A percentile compares a stretch with the other conserved stretches of the same genome.
Conservation (phyloP, 2,329 filamentous ascomycete genomes). For the Colletotrichum echinochloae region DNA sequence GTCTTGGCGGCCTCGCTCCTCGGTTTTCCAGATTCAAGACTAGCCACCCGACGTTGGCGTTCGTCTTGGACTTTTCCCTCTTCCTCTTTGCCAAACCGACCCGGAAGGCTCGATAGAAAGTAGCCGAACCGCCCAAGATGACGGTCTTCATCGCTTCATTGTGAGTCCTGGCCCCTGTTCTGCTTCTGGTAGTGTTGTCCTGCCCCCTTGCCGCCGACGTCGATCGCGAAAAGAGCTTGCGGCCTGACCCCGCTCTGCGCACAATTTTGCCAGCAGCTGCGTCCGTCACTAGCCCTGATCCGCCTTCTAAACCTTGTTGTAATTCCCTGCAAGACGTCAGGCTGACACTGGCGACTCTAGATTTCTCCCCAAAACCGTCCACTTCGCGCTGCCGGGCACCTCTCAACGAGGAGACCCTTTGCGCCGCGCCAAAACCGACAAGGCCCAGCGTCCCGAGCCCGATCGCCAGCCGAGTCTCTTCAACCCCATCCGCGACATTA, state of each 20-base stretch:
- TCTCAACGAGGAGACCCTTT: constrained; percentile 53
- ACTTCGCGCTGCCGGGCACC: constrained; percentile 79
- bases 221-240: background rate
- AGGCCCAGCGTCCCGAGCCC: constrained; percentile 36
- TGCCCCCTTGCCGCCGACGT: background rate
- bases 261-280: background rate
- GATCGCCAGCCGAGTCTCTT: constrained; percentile 66
- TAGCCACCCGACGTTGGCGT: background rate
- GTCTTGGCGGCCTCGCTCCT: background rate
- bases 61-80: background rate
- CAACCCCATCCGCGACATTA: constrained; percentile 59
- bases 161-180: constrained; percentile 49
- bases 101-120: constrained; percentile 3
- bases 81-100: background rate
- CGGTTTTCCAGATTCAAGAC: background rate
- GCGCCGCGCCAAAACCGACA: constrained; percentile 43
- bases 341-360: constrained; percentile 58
- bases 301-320: background rate
- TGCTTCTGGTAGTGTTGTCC: constrained; percentile 9
- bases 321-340: background rate
- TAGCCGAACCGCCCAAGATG: constrained; percentile 52
- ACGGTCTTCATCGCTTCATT: constrained; percentile 65
- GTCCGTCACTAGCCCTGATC: background rate
- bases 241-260: constrained; percentile 10
- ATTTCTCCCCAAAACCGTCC: constrained; percentile 91